Conservation (phyloP, 345 rosid species). For the Alliaria petiolata region DNA sequence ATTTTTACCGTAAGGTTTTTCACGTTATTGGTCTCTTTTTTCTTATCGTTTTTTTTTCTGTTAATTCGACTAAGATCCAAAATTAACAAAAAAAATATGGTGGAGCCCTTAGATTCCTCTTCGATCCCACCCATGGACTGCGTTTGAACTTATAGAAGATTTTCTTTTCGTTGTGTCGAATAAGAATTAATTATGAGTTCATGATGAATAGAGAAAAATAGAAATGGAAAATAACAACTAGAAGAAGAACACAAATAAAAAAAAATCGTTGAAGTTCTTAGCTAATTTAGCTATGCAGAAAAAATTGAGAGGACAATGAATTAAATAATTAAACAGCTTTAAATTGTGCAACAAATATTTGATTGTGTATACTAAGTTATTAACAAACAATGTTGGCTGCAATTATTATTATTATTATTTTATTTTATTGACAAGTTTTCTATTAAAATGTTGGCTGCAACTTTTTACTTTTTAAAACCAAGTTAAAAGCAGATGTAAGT, state of each 20-base stretch:
- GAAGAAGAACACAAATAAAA: too few species aligned
- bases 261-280: too few species aligned
- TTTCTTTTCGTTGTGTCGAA: neutral
- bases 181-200: neutral
- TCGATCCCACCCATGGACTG: neutral
- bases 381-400: too few species aligned
- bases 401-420: too few species aligned
- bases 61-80: neutral
- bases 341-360: too few species aligned
- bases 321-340: neutral
- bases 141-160: neutral
- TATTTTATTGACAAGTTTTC: too few species aligned
- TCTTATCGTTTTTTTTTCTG: neutral
- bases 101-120: neutral
- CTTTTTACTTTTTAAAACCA: too few species aligned
- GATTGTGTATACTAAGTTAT: too few species aligned
- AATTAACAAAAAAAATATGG: neutral
- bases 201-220: neutral
- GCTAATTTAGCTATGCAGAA: too few species aligned
- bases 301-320: too few species aligned
- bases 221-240: neutral
- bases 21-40: neutral
- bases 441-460: too few species aligned
- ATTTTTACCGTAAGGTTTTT: neutral
- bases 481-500: too few species aligned